Evolutionary conservation across 169 alveolate genomes (phyloP).

Genomic region (Eimeria praecox): DNA sequence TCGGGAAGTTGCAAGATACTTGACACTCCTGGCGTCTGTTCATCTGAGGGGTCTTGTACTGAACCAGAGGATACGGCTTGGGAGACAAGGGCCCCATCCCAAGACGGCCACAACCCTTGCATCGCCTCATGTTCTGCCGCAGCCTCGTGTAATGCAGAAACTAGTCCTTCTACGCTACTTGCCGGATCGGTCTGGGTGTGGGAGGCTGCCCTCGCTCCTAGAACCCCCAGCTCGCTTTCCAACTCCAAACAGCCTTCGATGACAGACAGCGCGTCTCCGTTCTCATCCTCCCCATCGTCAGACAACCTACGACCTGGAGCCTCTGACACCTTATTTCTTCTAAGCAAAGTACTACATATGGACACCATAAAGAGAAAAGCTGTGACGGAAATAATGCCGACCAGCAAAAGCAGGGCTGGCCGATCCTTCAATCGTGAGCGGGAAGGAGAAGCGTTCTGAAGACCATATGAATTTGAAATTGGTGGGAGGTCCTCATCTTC

Average conservation of each 20-base stretch:
- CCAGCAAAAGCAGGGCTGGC: not conserved
- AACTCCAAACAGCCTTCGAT: not conserved
- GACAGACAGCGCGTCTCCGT: not conserved
- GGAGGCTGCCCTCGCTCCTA: not conserved
- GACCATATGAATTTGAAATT: not conserved
- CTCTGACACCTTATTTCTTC: not conserved
- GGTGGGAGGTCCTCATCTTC: not conserved
- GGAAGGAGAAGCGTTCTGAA: not conserved
- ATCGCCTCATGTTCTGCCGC: not conserved
- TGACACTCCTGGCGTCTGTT: not conserved
- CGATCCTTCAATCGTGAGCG: not conserved
- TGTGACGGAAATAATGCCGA: not conserved
- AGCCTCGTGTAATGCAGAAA: not conserved
- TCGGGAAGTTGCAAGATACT: not conserved
- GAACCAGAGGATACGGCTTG: too few species aligned
- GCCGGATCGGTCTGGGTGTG: not conserved
- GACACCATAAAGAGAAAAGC: not conserved
- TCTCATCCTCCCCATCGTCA: not conserved
- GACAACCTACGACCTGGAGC: not conserved
- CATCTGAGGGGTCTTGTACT: not conserved
- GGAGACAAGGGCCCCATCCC: not conserved
- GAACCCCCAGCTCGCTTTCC: constrained; percentile 1
- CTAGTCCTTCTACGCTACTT: not conserved
- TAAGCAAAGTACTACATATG: not conserved
- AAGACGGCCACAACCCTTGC: not conserved